These are phyloP conservation scores for Phytophthora megakarya DNA, from an alignment of 352 stramenopile genomes.

Conservation along the genomic window DNA sequence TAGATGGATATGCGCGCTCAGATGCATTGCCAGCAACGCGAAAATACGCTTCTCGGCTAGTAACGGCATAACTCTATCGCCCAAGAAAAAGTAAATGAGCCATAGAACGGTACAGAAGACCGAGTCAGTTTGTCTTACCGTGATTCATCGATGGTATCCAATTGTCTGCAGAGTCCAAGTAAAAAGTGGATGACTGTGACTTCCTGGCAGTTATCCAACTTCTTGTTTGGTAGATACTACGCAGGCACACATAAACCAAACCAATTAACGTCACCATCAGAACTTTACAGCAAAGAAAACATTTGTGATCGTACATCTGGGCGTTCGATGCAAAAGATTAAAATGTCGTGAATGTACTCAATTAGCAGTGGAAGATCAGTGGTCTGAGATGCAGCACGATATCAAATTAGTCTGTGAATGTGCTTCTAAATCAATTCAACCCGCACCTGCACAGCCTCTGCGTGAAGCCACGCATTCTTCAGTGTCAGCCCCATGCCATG, in stretches of 20 bases:
- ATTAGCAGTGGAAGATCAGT: conserved; percentile 90
- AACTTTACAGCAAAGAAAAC: too few relatives aligned
- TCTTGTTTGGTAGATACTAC: conserved; percentile 76
- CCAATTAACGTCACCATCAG: background rate
- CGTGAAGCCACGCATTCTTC: conserved; percentile 90
- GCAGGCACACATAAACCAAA: background rate
- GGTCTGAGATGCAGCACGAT: conserved; percentile 45
- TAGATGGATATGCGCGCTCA: conserved; percentile 63
- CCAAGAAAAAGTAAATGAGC: background rate
- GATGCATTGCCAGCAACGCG: conserved; percentile 73
- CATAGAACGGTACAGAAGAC: background rate
- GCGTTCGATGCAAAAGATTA: conserved; percentile 78
- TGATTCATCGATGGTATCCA: conserved; percentile 86
- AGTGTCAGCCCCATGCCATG: conserved; percentile 87
- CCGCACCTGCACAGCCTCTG: conserved; percentile 83
- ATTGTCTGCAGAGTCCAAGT: conserved; percentile 75
- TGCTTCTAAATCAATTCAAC: background rate
- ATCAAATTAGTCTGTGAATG: background rate
- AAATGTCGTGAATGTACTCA: conserved; percentile 87
- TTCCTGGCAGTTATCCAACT: conserved; percentile 82
- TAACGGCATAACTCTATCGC: conserved; percentile 80
- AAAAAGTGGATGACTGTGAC: conserved; percentile 90
- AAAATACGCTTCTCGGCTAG: conserved; percentile 84
- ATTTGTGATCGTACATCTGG: conserved; percentile 51
- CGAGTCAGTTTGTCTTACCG: conserved; percentile 33